These are phyloP conservation scores for Passiflora organensis DNA, from an alignment of 345 rosid genomes.

Conservation along the genomic window DNA sequence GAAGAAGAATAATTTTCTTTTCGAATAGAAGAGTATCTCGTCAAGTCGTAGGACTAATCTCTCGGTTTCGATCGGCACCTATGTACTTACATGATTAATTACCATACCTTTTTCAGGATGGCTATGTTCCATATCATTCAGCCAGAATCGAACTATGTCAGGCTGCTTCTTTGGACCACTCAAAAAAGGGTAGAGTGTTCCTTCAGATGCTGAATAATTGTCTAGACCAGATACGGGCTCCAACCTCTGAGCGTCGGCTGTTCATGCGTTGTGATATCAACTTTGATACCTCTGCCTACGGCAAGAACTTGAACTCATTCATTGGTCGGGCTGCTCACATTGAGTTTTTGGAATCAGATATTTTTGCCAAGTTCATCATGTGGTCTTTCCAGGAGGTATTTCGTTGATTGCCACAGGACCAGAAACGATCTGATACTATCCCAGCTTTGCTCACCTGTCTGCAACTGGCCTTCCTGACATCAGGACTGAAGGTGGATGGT, in stretches of 20 bases:
- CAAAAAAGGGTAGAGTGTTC: slow-evolving; percentile 71
- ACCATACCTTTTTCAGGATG: slow-evolving; percentile 53
- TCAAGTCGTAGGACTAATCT: too few relatives aligned
- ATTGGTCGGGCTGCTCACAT: slow-evolving; percentile 96
- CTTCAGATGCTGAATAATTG: slow-evolving; percentile 89
- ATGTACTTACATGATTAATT: not conserved
- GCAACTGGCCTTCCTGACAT: too few relatives aligned
- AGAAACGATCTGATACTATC: too few relatives aligned
- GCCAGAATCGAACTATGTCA: slow-evolving; percentile 84
- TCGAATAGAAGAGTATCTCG: too few relatives aligned
- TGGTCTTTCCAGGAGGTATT: slow-evolving; percentile 87
- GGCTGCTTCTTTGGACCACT: slow-evolving; percentile 69
- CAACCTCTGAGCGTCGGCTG: slow-evolving; percentile 50
- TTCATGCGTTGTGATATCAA: slow-evolving; percentile 92
- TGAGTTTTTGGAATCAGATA: slow-evolving; percentile 83
- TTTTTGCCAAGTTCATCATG: slow-evolving; percentile 80
- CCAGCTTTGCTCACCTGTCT: too few relatives aligned
- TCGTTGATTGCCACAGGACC: slow-evolving; percentile 23
- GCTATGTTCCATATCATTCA: slow-evolving; percentile 96
- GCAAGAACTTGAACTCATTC: slow-evolving; percentile 74
- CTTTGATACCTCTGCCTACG: slow-evolving; percentile 67
- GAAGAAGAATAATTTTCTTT: too few relatives aligned
- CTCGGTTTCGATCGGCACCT: too few relatives aligned
- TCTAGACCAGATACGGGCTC: slow-evolving; percentile 89
- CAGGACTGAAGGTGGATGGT: too few relatives aligned